These are phyloP conservation scores for Mucor lusitanicus DNA, from an alignment of 371 early-diverging fungal genomes.

Conservation along the genomic window DNA sequence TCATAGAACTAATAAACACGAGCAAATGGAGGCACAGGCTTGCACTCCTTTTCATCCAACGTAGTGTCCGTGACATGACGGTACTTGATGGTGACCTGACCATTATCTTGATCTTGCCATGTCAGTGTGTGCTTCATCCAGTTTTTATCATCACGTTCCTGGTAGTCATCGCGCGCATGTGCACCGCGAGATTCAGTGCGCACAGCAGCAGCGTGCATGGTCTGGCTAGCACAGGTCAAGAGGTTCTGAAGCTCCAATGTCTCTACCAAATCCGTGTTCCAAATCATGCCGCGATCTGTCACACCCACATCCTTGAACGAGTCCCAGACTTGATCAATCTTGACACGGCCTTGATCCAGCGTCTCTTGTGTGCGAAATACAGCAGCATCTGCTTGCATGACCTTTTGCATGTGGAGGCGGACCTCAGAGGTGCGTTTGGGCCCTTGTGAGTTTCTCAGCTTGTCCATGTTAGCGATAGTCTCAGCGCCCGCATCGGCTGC, in stretches of 20 bases:
- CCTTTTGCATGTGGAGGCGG: conserved; percentile 94
- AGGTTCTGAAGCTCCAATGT: conserved; percentile 96
- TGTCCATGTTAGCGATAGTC: conserved; percentile 92
- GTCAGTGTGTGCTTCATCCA: conserved; percentile 99
- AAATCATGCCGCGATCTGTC: conserved; percentile 93
- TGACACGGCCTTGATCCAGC: conserved; percentile 79
- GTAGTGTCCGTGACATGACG: conserved; percentile 81
- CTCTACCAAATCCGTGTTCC: conserved; percentile 97
- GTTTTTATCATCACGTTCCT: conserved; percentile 84
- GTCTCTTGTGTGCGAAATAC: conserved; percentile 94
- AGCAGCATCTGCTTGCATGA: conserved; percentile 97
- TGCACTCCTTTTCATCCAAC: conserved; percentile 91
- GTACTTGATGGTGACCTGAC: conserved; percentile 80
- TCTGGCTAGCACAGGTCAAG: conserved; percentile 94
- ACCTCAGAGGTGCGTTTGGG: conserved; percentile 82
- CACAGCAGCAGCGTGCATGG: conserved; percentile 93
- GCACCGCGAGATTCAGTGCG: conserved; percentile 98
- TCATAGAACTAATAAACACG: conserved; percentile 76
- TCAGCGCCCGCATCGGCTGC: conserved; percentile 83
- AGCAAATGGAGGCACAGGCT: conserved; percentile 90
- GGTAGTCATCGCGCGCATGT: conserved; percentile 95
- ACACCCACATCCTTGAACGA: conserved; percentile 84
- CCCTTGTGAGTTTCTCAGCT: conserved; percentile 84
- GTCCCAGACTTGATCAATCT: conserved; percentile 84
- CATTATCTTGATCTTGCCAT: conserved; percentile 84